A percentile compares a stretch with the other conserved stretches of the same genome.
These are phyloP conservation scores for Alternaria novae-zelandiae DNA, from an alignment of 2,329 filamentous ascomycete species.

Conservation along the genomic window DNA sequence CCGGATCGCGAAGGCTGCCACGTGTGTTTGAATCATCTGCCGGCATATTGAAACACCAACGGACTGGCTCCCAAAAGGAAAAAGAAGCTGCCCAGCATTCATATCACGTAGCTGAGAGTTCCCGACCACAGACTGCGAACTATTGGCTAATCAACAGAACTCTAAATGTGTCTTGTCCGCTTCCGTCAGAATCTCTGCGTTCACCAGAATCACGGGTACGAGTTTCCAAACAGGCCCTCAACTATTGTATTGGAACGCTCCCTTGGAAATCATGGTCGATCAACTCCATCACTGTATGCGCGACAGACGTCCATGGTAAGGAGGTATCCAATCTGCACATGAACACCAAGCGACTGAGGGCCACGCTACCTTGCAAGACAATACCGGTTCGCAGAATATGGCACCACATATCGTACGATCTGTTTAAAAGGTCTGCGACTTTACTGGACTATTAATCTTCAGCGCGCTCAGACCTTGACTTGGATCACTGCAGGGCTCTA, in stretches of 20 bases:
- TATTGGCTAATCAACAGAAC: background rate
- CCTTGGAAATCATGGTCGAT: background rate
- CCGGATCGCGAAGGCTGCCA: background rate
- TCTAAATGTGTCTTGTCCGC: background rate
- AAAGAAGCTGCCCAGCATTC: background rate
- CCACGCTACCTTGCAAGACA: background rate
- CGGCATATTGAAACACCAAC: background rate
- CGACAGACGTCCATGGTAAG: background rate
- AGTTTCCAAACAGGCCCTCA: background rate
- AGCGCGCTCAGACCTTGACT: background rate
- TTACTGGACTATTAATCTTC: background rate
- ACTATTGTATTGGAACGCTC: background rate
- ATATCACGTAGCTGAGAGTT: background rate
- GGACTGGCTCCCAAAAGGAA: background rate
- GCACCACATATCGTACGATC: background rate
- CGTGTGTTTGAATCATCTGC: background rate
- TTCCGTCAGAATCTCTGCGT: background rate
- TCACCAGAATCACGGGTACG: background rate
- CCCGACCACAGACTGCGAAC: background rate
- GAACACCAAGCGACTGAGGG: background rate
- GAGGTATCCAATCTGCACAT: background rate
- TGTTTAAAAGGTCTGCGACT: background rate
- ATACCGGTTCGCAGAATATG: background rate
- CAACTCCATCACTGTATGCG: background rate
- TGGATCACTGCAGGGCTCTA: background rate